Conservation (phyloP, 202 grass and related monocot species). For the Schoenoplectus tabernaemontani region DNA sequence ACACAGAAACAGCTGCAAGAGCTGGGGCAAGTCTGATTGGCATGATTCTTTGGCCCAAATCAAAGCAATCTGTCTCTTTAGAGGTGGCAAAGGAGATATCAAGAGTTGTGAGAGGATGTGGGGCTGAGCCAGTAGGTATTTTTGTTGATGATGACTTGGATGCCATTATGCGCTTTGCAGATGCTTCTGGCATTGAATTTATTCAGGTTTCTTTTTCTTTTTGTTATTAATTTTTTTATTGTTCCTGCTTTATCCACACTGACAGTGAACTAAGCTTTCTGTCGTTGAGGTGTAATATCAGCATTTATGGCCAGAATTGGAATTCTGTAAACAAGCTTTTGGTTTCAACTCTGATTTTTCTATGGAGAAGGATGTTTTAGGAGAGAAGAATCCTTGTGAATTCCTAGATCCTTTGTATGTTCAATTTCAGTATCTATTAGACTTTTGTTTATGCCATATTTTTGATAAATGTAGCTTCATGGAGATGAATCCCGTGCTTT, state of each 20-base stretch:
- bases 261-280: too few species aligned
- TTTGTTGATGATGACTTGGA: slow-evolving; percentile 70
- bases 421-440: not conserved
- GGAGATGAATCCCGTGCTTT: slow-evolving; percentile 53
- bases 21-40: slow-evolving; percentile 72
- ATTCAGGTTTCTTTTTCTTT: slow-evolving; percentile 45
- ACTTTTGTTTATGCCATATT: slow-evolving; percentile 15
- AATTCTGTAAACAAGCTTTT: too few species aligned
- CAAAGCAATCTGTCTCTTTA: slow-evolving; percentile 50
- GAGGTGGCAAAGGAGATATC: slow-evolving; percentile 57
- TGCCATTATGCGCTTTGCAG: slow-evolving; percentile 43
- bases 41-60: slow-evolving; percentile 84
- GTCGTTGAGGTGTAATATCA: too few species aligned
- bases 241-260: too few species aligned
- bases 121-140: slow-evolving; percentile 63
- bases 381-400: not conserved
- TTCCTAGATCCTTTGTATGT: not conserved
- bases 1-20: slow-evolving; percentile 48
- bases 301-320: too few species aligned
- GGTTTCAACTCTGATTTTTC: not conserved
- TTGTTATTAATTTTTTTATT: not conserved
- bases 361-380: too few species aligned
- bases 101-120: slow-evolving; percentile 44
- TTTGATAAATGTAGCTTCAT: slow-evolving; percentile 55
- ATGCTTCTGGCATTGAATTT: slow-evolving; percentile 48